Base-by-base conservation (phyloP, 495 filamentous ascomycete genomes). In the Aspergillus nidulans region DNA sequence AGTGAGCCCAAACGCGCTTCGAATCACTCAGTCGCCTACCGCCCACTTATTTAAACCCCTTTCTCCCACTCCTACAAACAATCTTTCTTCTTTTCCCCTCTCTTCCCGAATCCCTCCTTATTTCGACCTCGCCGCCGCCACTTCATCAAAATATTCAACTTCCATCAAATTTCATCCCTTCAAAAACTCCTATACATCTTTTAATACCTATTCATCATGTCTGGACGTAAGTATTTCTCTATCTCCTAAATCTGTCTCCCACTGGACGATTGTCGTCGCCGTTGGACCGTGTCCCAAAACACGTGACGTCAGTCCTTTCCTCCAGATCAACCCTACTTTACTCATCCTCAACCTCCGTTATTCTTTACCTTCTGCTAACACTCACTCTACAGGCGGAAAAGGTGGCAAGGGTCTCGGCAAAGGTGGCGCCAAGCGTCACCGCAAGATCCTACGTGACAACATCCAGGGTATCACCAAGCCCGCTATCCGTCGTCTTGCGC, bases 371-470 rank as follows among this genome's bases (percentile, higher is more conserved):
- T 15, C 44, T 36, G 59, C 50, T 69, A 62, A 69, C 68, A 53
- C 15, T 25, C 30, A 21, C 26, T 15, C 38, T 34, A 70, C 65
- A 90, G 89, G 90, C 73, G 90, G 90, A 72, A 95, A 95, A 80
- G 92, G 92, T 74, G 92, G 92, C 75, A 86, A 86, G 68, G 83
- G 83, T 66, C 83, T 86, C 71, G 83, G 83, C 67, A 97, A 97
- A 80, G 92, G 92, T 71, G 91, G 95, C 65, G 92, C 92, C 80
- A 97, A 97, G 88, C 92, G 92, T 77, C 91, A 96, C 76, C 87
- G 94, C 67, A 98, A 97, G 87, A 97, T 98, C 81, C 83, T 98
- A 71, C 90, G 92, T 73, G 92, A 97, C 87, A 97, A 97, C 87
- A 96, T 97, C 74, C 92, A 97, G 70, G 84, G 84, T 69, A 85